Evolutionary conservation across 371 early-diverging fungal species (phyloP).

Genomic region (Mycotypha africana): DNA sequence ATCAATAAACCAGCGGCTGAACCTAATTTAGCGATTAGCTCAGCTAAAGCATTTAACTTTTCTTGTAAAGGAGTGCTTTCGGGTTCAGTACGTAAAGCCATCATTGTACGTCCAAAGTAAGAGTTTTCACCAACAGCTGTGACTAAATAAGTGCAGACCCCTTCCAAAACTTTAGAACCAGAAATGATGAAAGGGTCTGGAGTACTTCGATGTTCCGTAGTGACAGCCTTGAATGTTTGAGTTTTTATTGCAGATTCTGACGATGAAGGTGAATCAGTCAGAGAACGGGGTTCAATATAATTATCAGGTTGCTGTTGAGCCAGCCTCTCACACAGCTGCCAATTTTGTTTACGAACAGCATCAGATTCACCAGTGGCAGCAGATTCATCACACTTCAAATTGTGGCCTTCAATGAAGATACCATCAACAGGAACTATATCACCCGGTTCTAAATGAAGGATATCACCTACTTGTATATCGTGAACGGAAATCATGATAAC

Average conservation of each 20-base stretch:
- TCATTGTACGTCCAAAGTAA: conserved; percentile 74
- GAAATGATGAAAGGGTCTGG: conserved; percentile 68
- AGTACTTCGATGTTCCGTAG: conserved; percentile 8
- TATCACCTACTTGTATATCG: conserved; percentile 85
- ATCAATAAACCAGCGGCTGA: conserved; percentile 62
- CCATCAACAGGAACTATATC: conserved; percentile 91
- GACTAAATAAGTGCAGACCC: conserved; percentile 69
- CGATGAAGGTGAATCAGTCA: conserved; percentile 3
- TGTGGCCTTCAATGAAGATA: conserved; percentile 76
- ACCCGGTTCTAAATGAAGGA: conserved; percentile 88
- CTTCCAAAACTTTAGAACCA: conserved; percentile 74
- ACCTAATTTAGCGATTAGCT: conserved; percentile 67
- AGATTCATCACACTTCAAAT: conserved; percentile 85
- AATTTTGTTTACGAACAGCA: conserved; percentile 54
- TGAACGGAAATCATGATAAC: conserved; percentile 77
- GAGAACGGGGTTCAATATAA: neutral
- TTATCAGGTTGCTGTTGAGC: neutral
- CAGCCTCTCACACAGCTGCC: conserved; percentile 19
- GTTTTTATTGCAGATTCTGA: conserved; percentile 5
- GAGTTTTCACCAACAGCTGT: conserved; percentile 67
- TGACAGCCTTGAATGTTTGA: neutral
- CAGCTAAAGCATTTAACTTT: conserved; percentile 66
- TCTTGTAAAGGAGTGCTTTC: conserved; percentile 68
- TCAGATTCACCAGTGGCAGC: conserved; percentile 92
- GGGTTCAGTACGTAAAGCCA: conserved; percentile 53